phyloP scores from a whole-genome alignment of 2,329 filamentous ascomycete species.

The Emericellopsis cladophorae region DNA sequence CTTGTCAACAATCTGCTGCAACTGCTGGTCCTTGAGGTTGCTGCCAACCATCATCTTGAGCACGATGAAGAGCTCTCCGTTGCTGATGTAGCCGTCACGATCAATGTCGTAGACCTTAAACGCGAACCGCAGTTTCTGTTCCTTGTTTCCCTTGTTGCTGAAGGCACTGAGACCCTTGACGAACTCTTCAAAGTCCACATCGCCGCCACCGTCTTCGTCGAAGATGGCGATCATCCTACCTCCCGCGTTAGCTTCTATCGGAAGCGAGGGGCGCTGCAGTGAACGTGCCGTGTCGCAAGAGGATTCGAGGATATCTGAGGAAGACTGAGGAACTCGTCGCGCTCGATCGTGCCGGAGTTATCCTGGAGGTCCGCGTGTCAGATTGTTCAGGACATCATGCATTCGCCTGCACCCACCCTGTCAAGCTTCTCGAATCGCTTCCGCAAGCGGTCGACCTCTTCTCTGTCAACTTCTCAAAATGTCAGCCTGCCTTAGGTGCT shows the following conservation, averaged over 20 bases:
- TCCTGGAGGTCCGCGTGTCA: slow-evolving; percentile 42
- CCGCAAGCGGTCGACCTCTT: slow-evolving; percentile 88
- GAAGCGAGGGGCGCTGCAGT: too few relatives aligned
- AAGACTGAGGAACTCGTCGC: slow-evolving; percentile 92
- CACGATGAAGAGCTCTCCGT: slow-evolving; percentile 97
- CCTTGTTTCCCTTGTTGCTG: slow-evolving; percentile 96
- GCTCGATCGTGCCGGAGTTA: slow-evolving; percentile 95
- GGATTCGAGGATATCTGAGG: slow-evolving; percentile 98
- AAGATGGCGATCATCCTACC: slow-evolving; percentile 96
- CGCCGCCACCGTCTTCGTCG: slow-evolving; percentile 93
- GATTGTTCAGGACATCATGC: background rate
- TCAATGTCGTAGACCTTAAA: slow-evolving; percentile 99
- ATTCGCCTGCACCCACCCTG: slow-evolving; percentile 50
- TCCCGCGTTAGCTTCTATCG: background rate
- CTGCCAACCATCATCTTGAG: slow-evolving; percentile 99
- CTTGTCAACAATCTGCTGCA: slow-evolving; percentile 99
- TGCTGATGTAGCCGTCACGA: slow-evolving; percentile 95
- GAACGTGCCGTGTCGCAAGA: slow-evolving; percentile 70
- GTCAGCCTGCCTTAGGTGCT: slow-evolving; percentile 1
- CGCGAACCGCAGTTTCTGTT: slow-evolving; percentile 93
- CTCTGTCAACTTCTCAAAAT: slow-evolving; percentile 64
- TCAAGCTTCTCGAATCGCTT: slow-evolving; percentile 99
- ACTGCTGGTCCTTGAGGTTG: slow-evolving; percentile 96
- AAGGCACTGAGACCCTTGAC: slow-evolving; percentile 91
- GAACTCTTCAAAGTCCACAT: slow-evolving; percentile 98